Evolutionary conservation across 2,329 filamentous ascomycete species (phyloP).

Genomic region (Aspergillus amoenus): DNA sequence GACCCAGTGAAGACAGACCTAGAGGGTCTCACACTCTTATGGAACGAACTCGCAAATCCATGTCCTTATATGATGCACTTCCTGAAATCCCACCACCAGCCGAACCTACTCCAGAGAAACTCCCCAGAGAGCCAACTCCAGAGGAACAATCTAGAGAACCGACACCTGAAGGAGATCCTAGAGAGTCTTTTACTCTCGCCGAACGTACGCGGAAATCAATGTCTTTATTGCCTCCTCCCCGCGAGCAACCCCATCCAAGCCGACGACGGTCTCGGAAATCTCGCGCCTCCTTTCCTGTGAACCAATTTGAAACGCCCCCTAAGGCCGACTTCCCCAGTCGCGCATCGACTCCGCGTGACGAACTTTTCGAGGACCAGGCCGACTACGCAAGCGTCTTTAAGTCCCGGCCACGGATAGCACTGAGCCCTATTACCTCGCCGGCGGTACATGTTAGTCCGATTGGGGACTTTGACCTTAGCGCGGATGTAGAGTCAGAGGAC

Average conservation of each 20-base stretch:
- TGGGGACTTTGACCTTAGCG: slow-evolving; percentile 24
- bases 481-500: slow-evolving; percentile 16
- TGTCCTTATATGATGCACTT: slow-evolving; percentile 54
- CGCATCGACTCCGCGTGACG: slow-evolving; percentile 60
- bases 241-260: slow-evolving; percentile 20
- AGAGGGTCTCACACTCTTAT: slow-evolving; percentile 52
- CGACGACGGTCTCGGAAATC: slow-evolving; percentile 18
- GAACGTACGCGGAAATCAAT: slow-evolving; percentile 83
- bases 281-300: slow-evolving; percentile 50
- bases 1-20: background rate
- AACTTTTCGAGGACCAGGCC: slow-evolving; percentile 67
- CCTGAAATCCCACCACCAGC: background rate
- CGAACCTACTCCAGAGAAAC: background rate
- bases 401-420: slow-evolving; percentile 75
- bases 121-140: background rate
- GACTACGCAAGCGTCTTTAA: slow-evolving; percentile 84
- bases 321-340: slow-evolving; percentile 28
- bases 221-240: slow-evolving; percentile 55
- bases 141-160: background rate
- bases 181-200: slow-evolving; percentile 52
- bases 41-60: slow-evolving; percentile 80
- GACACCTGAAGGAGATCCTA: slow-evolving; percentile 3
- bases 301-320: slow-evolving; percentile 57
- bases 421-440: slow-evolving; percentile 62
- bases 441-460: slow-evolving; percentile 36